Conservation (phyloP, 129 eudicot species). For the Artemisia annua region DNA sequence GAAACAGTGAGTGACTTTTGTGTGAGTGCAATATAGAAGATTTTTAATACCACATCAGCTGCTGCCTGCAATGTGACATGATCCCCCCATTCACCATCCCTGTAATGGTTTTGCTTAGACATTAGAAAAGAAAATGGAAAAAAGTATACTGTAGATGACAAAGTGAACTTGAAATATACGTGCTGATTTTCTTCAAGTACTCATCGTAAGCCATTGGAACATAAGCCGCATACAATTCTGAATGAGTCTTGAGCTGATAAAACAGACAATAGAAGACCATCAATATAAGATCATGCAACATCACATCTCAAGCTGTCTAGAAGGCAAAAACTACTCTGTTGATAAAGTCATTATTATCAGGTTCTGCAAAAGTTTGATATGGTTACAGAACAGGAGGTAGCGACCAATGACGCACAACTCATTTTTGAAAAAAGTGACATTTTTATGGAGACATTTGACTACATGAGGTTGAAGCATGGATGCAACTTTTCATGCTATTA, state of each 20-base stretch:
- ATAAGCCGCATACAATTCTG: constrained; percentile 67
- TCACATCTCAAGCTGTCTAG: neutral
- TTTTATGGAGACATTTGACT: neutral
- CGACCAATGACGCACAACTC: neutral
- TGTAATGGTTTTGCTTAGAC: constrained; percentile 31
- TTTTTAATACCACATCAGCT: constrained; percentile 64
- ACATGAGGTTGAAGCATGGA: neutral
- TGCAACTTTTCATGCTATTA: neutral
- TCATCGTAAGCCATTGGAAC: constrained; percentile 80
- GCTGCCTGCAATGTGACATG: constrained; percentile 88
- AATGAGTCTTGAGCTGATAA: constrained; percentile 61
- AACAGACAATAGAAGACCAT: constrained; percentile 13
- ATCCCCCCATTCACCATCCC: constrained; percentile 90
- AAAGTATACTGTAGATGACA: neutral
- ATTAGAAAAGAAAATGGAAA: neutral
- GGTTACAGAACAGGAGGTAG: neutral
- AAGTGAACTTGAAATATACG: constrained; percentile 35
- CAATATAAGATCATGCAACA: neutral
- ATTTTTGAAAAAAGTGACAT: neutral
- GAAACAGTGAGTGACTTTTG: neutral
- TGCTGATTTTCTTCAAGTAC: constrained; percentile 66
- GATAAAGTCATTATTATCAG: neutral
- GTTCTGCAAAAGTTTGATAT: neutral
- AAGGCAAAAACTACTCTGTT: neutral
- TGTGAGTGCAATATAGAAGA: constrained; percentile 1